A percentile compares a stretch with the other conserved stretches of the same genome.
Evolutionary conservation across 306 rosid genomes (phyloP).

Genomic region (Myrica gale): DNA sequence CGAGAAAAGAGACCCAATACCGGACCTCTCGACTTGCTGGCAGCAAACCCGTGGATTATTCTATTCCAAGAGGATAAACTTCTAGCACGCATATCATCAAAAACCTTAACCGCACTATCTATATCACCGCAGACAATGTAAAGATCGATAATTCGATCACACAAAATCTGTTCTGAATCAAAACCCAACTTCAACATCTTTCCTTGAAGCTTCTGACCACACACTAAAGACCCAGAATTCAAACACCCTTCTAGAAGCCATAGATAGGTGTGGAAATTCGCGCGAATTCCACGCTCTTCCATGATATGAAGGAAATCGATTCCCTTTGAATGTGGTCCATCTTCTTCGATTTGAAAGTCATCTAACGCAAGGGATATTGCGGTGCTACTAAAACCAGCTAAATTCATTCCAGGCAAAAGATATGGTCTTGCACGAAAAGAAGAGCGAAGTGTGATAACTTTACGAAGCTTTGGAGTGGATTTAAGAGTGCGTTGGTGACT

Average conservation of each 20-base stretch:
- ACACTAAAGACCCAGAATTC: conserved; percentile 43
- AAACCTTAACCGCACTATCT: conserved; percentile 45
- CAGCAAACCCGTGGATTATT: conserved; percentile 44
- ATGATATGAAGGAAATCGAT: conserved; percentile 52
- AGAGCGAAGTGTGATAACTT: conserved; percentile 29
- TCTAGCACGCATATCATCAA: conserved; percentile 54
- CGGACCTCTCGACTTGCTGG: conserved; percentile 30
- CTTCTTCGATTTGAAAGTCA: conserved; percentile 28
- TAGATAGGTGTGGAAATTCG: conserved; percentile 68
- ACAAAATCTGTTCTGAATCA: conserved; percentile 36
- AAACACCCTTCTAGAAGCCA: conserved; percentile 68
- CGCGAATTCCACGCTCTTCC: conserved; percentile 65
- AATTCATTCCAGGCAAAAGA: conserved; percentile 21
- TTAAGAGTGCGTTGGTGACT: conserved; percentile 2
- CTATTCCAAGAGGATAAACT: conserved; percentile 58
- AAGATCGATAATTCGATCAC: conserved; percentile 46
- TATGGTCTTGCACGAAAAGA: not conserved
- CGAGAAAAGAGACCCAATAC: conserved; percentile 43
- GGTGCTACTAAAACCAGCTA: conserved; percentile 40
- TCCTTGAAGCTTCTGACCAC: conserved; percentile 64
- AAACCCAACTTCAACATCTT: conserved; percentile 68
- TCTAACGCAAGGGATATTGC: conserved; percentile 36
- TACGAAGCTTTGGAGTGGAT: conserved; percentile 18
- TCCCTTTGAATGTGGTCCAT: conserved; percentile 36
- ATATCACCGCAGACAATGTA: conserved; percentile 50